Evolutionary conservation across 352 stramenopile genomes (phyloP).

Genomic region (Pythium sukuiense): DNA sequence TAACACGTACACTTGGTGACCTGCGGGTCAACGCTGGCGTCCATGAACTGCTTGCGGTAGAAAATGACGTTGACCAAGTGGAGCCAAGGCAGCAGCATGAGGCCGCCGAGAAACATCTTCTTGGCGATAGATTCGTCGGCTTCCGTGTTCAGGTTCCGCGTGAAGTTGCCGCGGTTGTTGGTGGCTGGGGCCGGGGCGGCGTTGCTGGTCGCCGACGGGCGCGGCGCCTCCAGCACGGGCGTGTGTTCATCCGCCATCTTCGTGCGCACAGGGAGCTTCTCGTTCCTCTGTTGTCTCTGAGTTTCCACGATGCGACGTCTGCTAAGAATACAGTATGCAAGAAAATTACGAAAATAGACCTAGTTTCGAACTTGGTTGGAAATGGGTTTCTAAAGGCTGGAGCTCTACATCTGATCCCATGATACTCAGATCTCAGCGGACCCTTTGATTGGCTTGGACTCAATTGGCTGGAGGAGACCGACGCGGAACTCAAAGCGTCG

Average conservation of each 20-base stretch:
- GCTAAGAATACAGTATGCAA: not conserved
- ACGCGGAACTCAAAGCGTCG: not conserved
- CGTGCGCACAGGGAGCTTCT: not conserved
- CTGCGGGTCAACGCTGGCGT: constrained; percentile 57
- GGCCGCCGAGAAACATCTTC: constrained; percentile 86
- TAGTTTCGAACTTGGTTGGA: too few species aligned
- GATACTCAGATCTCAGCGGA: constrained; percentile 2
- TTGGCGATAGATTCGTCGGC: constrained; percentile 62
- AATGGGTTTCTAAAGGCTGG: not conserved
- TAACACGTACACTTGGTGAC: constrained; percentile 73
- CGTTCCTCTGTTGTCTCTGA: constrained; percentile 1
- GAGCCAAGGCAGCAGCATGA: constrained; percentile 77
- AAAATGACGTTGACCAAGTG: constrained; percentile 82
- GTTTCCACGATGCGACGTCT: not conserved
- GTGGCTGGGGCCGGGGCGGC: constrained; percentile 20
- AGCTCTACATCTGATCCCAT: not conserved
- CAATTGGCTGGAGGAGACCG: constrained; percentile 3
- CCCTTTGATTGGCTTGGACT: constrained; percentile 5
- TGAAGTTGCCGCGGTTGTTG: constrained; percentile 89
- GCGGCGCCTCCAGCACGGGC: constrained; percentile 31
- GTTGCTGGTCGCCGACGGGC: constrained; percentile 15
- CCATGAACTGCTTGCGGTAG: constrained; percentile 80
- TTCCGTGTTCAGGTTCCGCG: constrained; percentile 83
- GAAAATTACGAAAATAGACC: not conserved
- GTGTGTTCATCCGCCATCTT: constrained; percentile 30